Base-by-base conservation (phyloP, 345 rosid genomes). In the Pistacia vera region DNA sequence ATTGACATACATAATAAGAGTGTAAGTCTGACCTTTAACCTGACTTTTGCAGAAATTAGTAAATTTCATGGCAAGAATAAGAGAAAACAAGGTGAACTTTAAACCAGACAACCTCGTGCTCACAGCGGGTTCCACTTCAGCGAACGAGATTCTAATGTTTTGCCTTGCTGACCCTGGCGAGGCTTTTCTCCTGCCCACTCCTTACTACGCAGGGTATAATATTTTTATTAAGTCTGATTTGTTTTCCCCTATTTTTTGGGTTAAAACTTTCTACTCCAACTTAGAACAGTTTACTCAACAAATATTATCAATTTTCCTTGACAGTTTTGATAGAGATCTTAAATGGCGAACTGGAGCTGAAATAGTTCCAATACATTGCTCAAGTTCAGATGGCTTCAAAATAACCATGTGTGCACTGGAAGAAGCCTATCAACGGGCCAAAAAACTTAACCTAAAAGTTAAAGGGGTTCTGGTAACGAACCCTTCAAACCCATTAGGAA, bases 401-500 rank as follows among this genome's bases (percentile, higher is more conserved):
- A 83, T 92, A 46, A 91, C 93, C 10, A 49, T 62, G 81, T 59
- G 79, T 2, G 90, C 96, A 59, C 76, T 95, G 46, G 96, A 91
- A 77, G 80, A 90, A 71, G 98, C 98, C 5, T 89, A 87, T 68
- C 68, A 80, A 55, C 83, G 77, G 56, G 92, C 99, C 48, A 81
- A 81, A 58, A 79, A 73, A 49, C 90, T 81, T 18, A 80, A 83
- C 52, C 76, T 92, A 20, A 89, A 80, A 11, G 96, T 93, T 3
- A 91, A 86, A 70, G 98, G 94, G 36, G 88, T 93, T 17, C 68
- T 93, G 35, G 85, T 93, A 22, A 95, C 99, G 2, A 95, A 93
- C 81, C 99, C 98, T 60, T 93, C 97, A 3, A 95, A 95, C 79
- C 99, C 97, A 1, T 78, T 95, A 1, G 99, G 99, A 62, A 92